phyloP scores from a whole-genome alignment of 148 eudicot species.

The Silene uniflora region DNA sequence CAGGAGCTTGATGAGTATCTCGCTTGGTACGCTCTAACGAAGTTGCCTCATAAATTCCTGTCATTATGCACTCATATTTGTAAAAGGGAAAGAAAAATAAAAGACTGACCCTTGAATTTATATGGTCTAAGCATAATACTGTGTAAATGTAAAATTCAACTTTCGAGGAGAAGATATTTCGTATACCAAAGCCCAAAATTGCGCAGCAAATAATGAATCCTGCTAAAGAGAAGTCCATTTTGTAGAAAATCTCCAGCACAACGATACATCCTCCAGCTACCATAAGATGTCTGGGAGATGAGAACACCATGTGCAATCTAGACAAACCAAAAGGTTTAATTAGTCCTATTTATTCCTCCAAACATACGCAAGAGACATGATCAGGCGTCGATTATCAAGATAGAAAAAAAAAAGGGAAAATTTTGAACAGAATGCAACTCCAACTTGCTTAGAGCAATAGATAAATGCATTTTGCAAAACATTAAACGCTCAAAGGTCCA shows the following conservation, averaged over 20 bases:
- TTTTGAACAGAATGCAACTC: too few species aligned
- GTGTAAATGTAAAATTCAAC: background rate
- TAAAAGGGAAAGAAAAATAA: background rate
- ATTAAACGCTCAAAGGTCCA: background rate
- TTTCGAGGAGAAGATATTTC: background rate
- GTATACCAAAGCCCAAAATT: conserved; percentile 80
- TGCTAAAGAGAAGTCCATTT: conserved; percentile 76
- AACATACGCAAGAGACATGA: background rate
- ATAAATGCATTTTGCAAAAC: background rate
- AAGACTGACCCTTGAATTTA: background rate
- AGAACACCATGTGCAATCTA: conserved; percentile 89
- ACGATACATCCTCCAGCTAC: conserved; percentile 86
- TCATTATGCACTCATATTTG: conserved; percentile 18
- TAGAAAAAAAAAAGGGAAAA: background rate
- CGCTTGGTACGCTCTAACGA: conserved; percentile 65
- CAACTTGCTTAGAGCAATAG: background rate
- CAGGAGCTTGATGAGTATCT: conserved; percentile 54
- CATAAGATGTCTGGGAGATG: conserved; percentile 85
- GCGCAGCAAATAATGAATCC: conserved; percentile 80
- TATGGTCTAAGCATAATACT: background rate
- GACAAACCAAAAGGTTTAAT: conserved; percentile 24
- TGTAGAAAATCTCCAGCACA: conserved; percentile 70
- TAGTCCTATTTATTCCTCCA: conserved; percentile 8
- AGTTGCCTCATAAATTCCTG: conserved; percentile 94
- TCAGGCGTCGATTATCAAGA: background rate